phyloP scores from a whole-genome alignment of 805 yeast genomes.

The Metschnikowia chrysomelidarum region DNA sequence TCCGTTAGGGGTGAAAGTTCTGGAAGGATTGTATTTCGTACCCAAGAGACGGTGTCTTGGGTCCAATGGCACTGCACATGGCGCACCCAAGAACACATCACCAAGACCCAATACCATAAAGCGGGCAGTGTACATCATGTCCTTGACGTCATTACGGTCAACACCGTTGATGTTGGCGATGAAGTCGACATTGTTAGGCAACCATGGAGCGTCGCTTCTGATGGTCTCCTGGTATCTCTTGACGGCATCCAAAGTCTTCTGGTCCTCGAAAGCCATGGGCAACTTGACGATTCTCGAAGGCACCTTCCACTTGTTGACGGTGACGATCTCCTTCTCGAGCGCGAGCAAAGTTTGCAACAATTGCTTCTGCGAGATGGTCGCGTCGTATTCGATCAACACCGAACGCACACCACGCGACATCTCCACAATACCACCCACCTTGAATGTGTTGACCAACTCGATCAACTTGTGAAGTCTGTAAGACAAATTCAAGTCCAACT shows the following conservation, averaged over 20 bases:
- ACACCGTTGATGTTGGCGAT: conserved; percentile 86
- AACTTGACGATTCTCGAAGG: conserved; percentile 77
- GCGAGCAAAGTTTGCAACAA: conserved; percentile 65
- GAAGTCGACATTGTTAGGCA: conserved; percentile 96
- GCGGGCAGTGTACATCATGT: conserved; percentile 84
- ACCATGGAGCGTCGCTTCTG: conserved; percentile 92
- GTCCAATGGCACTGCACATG: conserved; percentile 97
- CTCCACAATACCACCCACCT: conserved; percentile 81
- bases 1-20: conserved; percentile 95
- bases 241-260: conserved; percentile 85
- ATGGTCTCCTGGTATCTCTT: conserved; percentile 91
- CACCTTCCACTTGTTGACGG: conserved; percentile 80
- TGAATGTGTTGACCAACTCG: conserved; percentile 61
- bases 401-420: conserved; percentile 98
- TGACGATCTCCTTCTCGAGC: conserved; percentile 71
- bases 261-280: conserved; percentile 97
- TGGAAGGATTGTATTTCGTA: conserved; percentile 91
- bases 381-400: conserved; percentile 83
- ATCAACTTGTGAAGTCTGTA: conserved; percentile 85
- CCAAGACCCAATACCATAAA: conserved; percentile 94
- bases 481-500: conserved; percentile 78
- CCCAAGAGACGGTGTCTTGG: conserved; percentile 94
- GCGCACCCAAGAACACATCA: conserved; percentile 97
- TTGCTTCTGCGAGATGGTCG: conserved; percentile 57
- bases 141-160: conserved; percentile 69